Evolutionary conservation across 148 eudicot species (phyloP), one percentile per base, ranked within the genome.

Genomic region (Suaeda aralocaspica): DNA sequence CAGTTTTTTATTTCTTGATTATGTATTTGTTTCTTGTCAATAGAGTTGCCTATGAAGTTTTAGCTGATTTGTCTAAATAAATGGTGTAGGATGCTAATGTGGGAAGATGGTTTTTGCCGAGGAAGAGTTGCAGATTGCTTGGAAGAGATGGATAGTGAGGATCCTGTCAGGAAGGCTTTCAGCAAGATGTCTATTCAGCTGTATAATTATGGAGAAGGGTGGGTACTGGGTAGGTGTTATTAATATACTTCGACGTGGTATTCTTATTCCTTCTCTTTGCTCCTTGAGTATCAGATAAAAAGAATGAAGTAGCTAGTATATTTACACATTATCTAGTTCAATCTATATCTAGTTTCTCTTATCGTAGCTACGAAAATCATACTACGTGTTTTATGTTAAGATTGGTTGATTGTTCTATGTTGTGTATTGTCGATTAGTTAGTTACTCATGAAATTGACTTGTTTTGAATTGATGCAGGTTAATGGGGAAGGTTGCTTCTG

Each of bases 141-240:
- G 68, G 96, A 88, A 24, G 94, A 90, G 65, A 88, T 88, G 48
- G 92, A 88, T 70, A 81, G 85, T 18, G 98, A 89, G 65, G 98
- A 92, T 86, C 96, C 87, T 64, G 92, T 92, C 67, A 81, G 89
- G 52, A 92, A 88, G 79, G 80, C 98, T 72, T 92, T 92, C 96
- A 92, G 98, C 94, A 92, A 92, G 77, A 92, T 92, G 96, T 92
- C 98, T 57, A 92, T 92, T 80, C 98, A 92, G 85, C 79, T 92
- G 70, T 92, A 92, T 86, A 92, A 92, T 81, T 92, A 92, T 81
- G 98, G 98, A 90, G 98, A 92, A 92, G 98, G 98, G 98, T 92
- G 96, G 98, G 98, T 92, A 84, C 84, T 89, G 60, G 98, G 98
- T 92, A 86, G 87, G 93, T 90, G 79, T 76, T 83, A 77, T 77